These are phyloP conservation scores for Chrysosphaeria jannelii DNA, from an alignment of 2,329 filamentous ascomycete species.

Conservation along the genomic window DNA sequence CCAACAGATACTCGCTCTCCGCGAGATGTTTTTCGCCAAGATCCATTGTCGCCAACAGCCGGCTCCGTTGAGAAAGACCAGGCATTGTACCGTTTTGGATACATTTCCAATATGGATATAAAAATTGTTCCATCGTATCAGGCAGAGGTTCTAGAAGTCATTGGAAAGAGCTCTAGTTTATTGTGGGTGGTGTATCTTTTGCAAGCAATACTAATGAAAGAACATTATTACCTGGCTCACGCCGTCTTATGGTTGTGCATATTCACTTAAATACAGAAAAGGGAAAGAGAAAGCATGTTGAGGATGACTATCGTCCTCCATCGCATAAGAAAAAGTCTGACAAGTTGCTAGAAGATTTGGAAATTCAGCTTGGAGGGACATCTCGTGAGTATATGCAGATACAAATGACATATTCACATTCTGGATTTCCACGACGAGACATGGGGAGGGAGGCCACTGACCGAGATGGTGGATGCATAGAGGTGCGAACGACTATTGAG, in stretches of 20 bases:
- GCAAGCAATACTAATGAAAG: slow-evolving; percentile 1
- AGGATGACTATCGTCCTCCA: slow-evolving; percentile 5
- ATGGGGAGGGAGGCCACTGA: slow-evolving; percentile 1
- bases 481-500: slow-evolving; percentile 17
- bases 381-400: slow-evolving; percentile 19
- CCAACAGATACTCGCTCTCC: slow-evolving; percentile 1
- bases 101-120: slow-evolving; percentile 17
- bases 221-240: slow-evolving; percentile 11
- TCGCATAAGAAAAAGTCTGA: slow-evolving; percentile 14
- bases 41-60: neutral
- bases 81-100: slow-evolving; percentile 12
- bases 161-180: slow-evolving; percentile 14
- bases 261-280: slow-evolving; percentile 10
- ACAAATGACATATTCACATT: slow-evolving; percentile 22
- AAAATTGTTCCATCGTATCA: slow-evolving; percentile 14
- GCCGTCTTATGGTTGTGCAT: slow-evolving; percentile 17
- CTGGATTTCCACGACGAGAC: slow-evolving; percentile 16
- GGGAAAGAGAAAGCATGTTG: slow-evolving; percentile 1
- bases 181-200: slow-evolving; percentile 9
- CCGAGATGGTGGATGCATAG: slow-evolving; percentile 8
- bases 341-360: slow-evolving; percentile 25
- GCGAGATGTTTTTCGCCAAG: slow-evolving; percentile 1
- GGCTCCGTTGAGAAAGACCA: slow-evolving; percentile 1
- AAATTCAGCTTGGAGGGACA: slow-evolving; percentile 20
- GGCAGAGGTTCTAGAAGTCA: slow-evolving; percentile 14